Conservation (phyloP, 2,329 filamentous ascomycete genomes). For the Fusarium abutilonis region DNA sequence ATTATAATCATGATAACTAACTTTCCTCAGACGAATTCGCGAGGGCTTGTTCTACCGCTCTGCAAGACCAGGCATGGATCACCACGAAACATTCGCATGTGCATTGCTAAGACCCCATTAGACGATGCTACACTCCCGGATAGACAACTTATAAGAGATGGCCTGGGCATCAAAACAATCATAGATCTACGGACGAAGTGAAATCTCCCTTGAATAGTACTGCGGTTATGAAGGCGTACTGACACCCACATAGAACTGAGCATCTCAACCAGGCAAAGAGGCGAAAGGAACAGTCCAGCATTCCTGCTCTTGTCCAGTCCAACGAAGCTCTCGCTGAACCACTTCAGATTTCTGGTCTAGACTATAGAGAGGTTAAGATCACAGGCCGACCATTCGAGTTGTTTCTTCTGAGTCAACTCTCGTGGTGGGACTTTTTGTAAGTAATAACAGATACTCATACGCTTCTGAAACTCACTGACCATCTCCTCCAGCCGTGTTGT, state of each 20-base stretch:
- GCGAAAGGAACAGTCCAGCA: conserved; percentile 58
- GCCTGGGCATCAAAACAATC: conserved; percentile 74
- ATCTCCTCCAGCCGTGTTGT: conserved; percentile 56
- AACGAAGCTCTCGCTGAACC: conserved; percentile 64
- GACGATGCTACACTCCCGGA: conserved; percentile 78
- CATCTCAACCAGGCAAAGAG: conserved; percentile 74
- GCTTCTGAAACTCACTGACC: not conserved
- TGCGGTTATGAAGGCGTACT: conserved; percentile 5
- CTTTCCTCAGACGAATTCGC: conserved; percentile 57
- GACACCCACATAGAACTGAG: conserved; percentile 67
- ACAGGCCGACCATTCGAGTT: conserved; percentile 77
- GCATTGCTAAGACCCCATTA: conserved; percentile 40
- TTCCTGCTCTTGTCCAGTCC: conserved; percentile 51
- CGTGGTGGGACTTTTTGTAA: conserved; percentile 73
- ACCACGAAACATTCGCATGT: not conserved
- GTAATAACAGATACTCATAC: conserved; percentile 30
- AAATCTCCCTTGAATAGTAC: conserved; percentile 13
- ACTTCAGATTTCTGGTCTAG: conserved; percentile 69
- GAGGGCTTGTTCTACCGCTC: conserved; percentile 75
- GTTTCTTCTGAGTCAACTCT: conserved; percentile 72
- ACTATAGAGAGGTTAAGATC: conserved; percentile 75
- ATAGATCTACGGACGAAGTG: conserved; percentile 84
- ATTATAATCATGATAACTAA: not conserved
- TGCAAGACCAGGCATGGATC: conserved; percentile 64
- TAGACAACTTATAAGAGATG: conserved; percentile 64